Conservation (phyloP, 768 basidiomycete species). For the Phylloporus sp. region DNA sequence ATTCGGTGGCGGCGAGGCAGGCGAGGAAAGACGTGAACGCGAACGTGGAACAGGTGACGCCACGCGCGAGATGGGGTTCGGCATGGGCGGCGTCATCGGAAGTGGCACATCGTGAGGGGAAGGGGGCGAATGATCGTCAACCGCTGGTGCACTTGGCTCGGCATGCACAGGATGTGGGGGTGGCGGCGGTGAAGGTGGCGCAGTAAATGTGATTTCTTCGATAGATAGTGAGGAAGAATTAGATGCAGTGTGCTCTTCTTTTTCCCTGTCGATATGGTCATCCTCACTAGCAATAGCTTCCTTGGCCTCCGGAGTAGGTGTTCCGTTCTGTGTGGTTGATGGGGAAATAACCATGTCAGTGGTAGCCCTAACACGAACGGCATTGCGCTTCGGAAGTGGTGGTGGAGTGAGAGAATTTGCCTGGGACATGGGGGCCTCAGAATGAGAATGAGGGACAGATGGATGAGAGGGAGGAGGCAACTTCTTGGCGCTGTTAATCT, state of each 20-base stretch:
- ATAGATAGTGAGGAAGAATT: constrained; percentile 18
- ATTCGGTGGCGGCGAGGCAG: constrained; percentile 27
- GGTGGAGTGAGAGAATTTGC: constrained; percentile 32
- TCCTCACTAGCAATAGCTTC: constrained; percentile 4
- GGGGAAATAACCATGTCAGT: constrained; percentile 4
- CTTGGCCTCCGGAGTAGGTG: neutral
- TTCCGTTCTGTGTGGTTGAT: neutral
- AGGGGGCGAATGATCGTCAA: constrained; percentile 10
- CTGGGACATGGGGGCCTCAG: constrained; percentile 12
- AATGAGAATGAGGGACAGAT: constrained; percentile 20
- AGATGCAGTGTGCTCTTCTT: constrained; percentile 6
- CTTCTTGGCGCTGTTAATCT: constrained; percentile 4
- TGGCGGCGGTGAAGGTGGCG: constrained; percentile 4
- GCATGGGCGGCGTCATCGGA: constrained; percentile 22
- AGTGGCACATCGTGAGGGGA: constrained; percentile 22
- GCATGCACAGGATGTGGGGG: constrained; percentile 3
- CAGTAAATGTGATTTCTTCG: constrained; percentile 21
- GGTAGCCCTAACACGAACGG: constrained; percentile 30
- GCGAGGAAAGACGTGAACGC: constrained; percentile 30
- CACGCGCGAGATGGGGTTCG: constrained; percentile 24
- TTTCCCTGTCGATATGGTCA: constrained; percentile 7
- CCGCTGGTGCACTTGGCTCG: constrained; percentile 4
- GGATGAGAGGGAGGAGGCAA: constrained; percentile 27
- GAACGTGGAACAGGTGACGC: constrained; percentile 27
- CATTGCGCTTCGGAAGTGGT: constrained; percentile 49